Evolutionary conservation across 257 asterid genomes (phyloP).

Genomic region (Echites panduratus): DNA sequence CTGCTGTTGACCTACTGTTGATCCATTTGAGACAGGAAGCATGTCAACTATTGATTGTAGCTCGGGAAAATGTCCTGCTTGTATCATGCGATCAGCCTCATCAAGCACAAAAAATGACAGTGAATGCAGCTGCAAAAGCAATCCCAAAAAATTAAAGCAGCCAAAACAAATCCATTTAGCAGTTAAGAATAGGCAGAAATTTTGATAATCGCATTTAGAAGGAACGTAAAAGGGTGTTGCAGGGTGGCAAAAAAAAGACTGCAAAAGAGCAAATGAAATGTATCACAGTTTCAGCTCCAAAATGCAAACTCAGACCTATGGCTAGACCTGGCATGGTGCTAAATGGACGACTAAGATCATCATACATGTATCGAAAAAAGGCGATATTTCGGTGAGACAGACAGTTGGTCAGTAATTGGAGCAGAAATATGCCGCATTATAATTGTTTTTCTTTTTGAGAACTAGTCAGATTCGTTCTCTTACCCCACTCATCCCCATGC

Average conservation of each 20-base stretch:
- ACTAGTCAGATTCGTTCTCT: not conserved
- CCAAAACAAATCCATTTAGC: conserved; percentile 1
- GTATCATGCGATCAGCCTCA: conserved; percentile 99
- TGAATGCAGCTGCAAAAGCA: conserved; percentile 70
- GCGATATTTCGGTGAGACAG: not conserved
- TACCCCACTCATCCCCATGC: no score
- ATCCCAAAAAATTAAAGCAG: not conserved
- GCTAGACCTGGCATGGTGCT: conserved; percentile 4
- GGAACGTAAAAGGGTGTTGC: not conserved
- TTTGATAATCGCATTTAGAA: conserved; percentile 4
- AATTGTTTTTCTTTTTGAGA: not conserved
- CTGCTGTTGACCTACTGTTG: conserved; percentile 43
- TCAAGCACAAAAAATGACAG: conserved; percentile 95
- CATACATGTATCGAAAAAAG: not conserved
- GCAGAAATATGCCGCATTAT: not conserved
- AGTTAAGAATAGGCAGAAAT: not conserved
- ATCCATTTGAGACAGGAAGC: conserved; percentile 72
- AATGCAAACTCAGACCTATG: not conserved
- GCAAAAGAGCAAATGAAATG: not conserved
- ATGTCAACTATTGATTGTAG: conserved; percentile 88
- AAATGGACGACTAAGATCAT: not conserved
- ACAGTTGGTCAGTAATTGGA: not conserved
- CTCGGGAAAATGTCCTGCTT: conserved; percentile 89
- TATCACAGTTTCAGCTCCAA: not conserved
- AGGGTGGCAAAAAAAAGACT: not conserved